phyloP scores from a whole-genome alignment of 768 basidiomycete species.

The Serpula lacrymans region DNA sequence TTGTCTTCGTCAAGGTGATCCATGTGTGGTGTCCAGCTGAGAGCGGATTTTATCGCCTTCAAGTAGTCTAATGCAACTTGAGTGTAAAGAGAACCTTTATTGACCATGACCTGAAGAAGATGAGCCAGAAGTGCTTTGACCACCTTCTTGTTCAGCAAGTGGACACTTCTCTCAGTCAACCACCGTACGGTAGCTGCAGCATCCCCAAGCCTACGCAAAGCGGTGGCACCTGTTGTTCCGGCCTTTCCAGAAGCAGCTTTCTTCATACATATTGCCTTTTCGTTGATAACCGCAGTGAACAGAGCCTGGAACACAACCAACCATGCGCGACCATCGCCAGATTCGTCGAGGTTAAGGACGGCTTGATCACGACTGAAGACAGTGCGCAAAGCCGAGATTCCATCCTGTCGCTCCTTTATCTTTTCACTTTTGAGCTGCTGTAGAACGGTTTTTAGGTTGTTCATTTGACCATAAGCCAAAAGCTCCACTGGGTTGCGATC shows the following conservation, averaged over 20 bases:
- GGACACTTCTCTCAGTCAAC: constrained; percentile 63
- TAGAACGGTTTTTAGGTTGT: constrained; percentile 46
- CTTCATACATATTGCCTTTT: constrained; percentile 49
- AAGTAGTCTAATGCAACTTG: constrained; percentile 78
- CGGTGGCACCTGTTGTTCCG: constrained; percentile 40
- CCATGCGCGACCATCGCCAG: constrained; percentile 48
- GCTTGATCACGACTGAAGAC: constrained; percentile 49
- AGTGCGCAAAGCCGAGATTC: constrained; percentile 46
- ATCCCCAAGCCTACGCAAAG: constrained; percentile 60
- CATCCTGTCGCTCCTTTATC: constrained; percentile 68
- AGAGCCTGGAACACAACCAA: constrained; percentile 68
- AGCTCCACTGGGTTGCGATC: neutral
- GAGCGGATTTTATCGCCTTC: constrained; percentile 67
- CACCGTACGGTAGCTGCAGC: constrained; percentile 67
- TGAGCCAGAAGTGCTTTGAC: constrained; percentile 60
- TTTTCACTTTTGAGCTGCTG: constrained; percentile 57
- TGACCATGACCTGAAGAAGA: constrained; percentile 55
- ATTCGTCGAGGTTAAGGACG: constrained; percentile 37
- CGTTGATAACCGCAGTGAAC: constrained; percentile 60
- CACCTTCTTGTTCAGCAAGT: constrained; percentile 52
- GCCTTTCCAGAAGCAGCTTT: constrained; percentile 39
- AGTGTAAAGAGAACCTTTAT: constrained; percentile 49
- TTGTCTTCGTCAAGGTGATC: constrained; percentile 60
- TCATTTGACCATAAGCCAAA: constrained; percentile 20
- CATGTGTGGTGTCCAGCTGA: constrained; percentile 70